A percentile compares a stretch with the other conserved stretches of the same genome.
These are phyloP conservation scores for Kwoniella sp. DNA, from an alignment of 768 basidiomycete genomes.

Conservation along the genomic window DNA sequence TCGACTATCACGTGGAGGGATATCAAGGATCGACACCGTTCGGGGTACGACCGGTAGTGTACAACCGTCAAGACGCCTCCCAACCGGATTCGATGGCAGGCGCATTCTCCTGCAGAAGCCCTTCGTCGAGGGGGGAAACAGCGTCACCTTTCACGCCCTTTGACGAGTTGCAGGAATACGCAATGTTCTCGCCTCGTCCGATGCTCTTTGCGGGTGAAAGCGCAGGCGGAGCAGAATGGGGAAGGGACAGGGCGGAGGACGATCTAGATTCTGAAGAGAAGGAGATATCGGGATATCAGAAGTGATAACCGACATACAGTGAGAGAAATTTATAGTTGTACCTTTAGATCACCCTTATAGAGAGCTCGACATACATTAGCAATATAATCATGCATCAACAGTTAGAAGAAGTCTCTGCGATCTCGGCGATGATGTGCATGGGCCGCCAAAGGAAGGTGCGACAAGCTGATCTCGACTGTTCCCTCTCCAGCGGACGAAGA, in stretches of 20 bases:
- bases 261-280: neutral
- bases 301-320: neutral
- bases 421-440: too few relatives aligned
- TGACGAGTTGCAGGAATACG: conserved; percentile 14
- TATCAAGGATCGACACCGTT: conserved; percentile 32
- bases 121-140: neutral
- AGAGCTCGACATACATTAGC: too few relatives aligned
- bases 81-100: neutral
- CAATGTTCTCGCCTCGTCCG: conserved; percentile 6
- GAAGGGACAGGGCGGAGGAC: neutral
- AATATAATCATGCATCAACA: too few relatives aligned
- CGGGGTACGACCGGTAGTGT: conserved; percentile 12
- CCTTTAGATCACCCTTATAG: too few relatives aligned
- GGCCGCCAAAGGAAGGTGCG: too few relatives aligned
- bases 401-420: too few relatives aligned
- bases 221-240: neutral
- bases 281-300: conserved; percentile 8
- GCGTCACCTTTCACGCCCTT: conserved; percentile 11
- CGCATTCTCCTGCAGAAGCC: neutral
- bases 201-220: neutral
- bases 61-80: neutral
- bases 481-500: too few relatives aligned
- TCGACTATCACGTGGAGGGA: conserved; percentile 39
- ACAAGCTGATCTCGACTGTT: too few relatives aligned
- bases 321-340: too few relatives aligned